Percentiles rank a stretch among this genome's conserved stretches.
phyloP scores from a whole-genome alignment of 805 yeast species.

The Zygosaccharomyces rouxii region DNA sequence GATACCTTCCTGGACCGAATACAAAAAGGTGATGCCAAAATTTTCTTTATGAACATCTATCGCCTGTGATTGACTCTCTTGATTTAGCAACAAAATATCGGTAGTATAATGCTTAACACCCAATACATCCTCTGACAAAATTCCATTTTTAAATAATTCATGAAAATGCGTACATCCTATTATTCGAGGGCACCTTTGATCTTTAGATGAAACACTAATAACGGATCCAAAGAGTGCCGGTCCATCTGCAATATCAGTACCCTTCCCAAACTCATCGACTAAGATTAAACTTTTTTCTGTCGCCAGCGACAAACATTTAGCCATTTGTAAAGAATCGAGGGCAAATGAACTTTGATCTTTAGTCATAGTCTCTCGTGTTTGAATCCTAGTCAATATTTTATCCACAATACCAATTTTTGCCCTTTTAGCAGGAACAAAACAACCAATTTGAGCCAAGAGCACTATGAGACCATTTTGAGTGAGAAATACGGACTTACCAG shows the following conservation, averaged over 20 bases:
- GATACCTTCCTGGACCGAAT: conserved; percentile 32
- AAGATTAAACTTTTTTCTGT: conserved; percentile 42
- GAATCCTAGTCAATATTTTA: conserved; percentile 44
- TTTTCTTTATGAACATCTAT: conserved; percentile 1
- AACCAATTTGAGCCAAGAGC: conserved; percentile 50
- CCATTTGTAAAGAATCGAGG: conserved; percentile 45
- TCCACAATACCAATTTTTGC: conserved; percentile 48
- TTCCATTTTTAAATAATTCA: conserved; percentile 35
- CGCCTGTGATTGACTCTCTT: neutral
- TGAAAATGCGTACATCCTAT: conserved; percentile 44
- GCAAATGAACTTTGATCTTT: conserved; percentile 47
- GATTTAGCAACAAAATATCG: conserved; percentile 28
- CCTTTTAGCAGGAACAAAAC: conserved; percentile 47
- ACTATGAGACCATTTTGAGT: conserved; percentile 47
- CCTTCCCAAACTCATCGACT: conserved; percentile 54
- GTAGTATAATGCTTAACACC: conserved; percentile 37
- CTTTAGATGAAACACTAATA: conserved; percentile 25
- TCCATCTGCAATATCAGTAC: conserved; percentile 46
- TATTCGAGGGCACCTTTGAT: conserved; percentile 25
- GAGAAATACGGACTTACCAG: conserved; percentile 51
- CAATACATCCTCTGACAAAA: conserved; percentile 17
- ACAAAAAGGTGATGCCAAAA: conserved; percentile 35
- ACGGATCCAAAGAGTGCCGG: conserved; percentile 43
- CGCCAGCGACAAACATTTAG: conserved; percentile 38
- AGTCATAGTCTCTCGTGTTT: conserved; percentile 38